Conservation (phyloP, 2,329 filamentous ascomycete species). For the Exophiala dermatitidis region DNA sequence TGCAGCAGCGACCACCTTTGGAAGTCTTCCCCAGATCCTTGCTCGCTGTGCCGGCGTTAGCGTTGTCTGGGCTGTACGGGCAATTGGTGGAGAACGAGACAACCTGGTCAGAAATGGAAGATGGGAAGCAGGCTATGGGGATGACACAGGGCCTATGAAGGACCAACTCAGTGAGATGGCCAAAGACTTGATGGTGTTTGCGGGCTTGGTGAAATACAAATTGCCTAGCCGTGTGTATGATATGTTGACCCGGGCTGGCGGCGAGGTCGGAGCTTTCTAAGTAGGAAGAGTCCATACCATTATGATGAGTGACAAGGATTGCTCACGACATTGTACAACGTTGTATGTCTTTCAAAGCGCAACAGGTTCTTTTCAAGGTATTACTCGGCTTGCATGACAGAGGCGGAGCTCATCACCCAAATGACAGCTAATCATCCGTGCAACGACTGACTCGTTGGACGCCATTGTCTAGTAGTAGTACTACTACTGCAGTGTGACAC, state of each 20-base stretch:
- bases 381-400: too few relatives aligned
- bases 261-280: slow-evolving; percentile 49
- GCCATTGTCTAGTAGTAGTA: too few relatives aligned
- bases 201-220: slow-evolving; percentile 83
- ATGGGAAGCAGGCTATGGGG: slow-evolving; percentile 63
- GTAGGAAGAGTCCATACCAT: neutral
- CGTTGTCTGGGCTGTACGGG: slow-evolving; percentile 86
- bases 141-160: slow-evolving; percentile 30
- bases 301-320: neutral
- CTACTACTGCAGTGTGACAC: too few relatives aligned
- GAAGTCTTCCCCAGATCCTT: slow-evolving; percentile 68
- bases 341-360: too few relatives aligned
- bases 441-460: too few relatives aligned
- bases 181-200: slow-evolving; percentile 87
- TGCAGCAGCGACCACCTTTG: slow-evolving; percentile 71
- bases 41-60: slow-evolving; percentile 85
- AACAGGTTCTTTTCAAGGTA: too few relatives aligned
- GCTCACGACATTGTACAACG: too few relatives aligned
- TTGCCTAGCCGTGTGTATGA: slow-evolving; percentile 83
- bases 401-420: too few relatives aligned
- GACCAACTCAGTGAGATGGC: slow-evolving; percentile 51
- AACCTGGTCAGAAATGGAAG: slow-evolving; percentile 57
- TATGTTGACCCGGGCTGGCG: slow-evolving; percentile 72
- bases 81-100: slow-evolving; percentile 72
- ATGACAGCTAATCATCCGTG: too few relatives aligned